Percentiles rank a stretch among this genome's conserved stretches.
Evolutionary conservation across 139 green algal species (phyloP).

Genomic region (Chlamydomonas incerta): DNA sequence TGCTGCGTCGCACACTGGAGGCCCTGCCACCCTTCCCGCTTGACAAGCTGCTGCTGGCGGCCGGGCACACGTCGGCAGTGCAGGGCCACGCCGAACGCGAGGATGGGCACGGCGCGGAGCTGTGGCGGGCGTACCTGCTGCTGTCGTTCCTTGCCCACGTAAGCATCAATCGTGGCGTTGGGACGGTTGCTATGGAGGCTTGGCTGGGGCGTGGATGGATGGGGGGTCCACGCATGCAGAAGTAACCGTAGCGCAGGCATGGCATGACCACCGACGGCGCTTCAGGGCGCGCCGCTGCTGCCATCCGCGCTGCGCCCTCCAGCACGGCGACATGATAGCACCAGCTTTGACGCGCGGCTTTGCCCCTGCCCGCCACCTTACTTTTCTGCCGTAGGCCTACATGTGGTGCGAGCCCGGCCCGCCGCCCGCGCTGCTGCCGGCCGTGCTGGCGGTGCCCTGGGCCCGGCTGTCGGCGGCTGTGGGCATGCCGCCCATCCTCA

Average conservation of each 20-base stretch:
- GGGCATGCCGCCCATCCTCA: conserved; percentile 54
- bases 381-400: conserved; percentile 41
- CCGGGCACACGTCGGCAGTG: too few relatives aligned
- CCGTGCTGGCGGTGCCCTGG: conserved; percentile 52
- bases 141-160: conserved; percentile 63
- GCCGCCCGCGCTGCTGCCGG: conserved; percentile 41
- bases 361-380: too few relatives aligned
- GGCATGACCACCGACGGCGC: too few relatives aligned
- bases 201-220: too few relatives aligned
- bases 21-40: conserved; percentile 47
- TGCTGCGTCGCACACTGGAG: conserved; percentile 9
- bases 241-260: too few relatives aligned
- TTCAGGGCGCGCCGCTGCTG: too few relatives aligned
- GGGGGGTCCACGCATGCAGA: too few relatives aligned
- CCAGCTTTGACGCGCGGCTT: too few relatives aligned
- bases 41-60: conserved; percentile 15
- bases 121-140: conserved; percentile 57
- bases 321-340: too few relatives aligned
- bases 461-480: conserved; percentile 25
- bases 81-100: too few relatives aligned
- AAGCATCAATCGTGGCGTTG: not conserved
- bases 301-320: not conserved
- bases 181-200: not conserved
- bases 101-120: not conserved
- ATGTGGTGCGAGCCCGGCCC: conserved; percentile 57